Evolutionary conservation across 371 early-diverging fungal species (phyloP), one percentile per base, ranked within the genome.

Genomic region (Syncephalastrum racemosum): DNA sequence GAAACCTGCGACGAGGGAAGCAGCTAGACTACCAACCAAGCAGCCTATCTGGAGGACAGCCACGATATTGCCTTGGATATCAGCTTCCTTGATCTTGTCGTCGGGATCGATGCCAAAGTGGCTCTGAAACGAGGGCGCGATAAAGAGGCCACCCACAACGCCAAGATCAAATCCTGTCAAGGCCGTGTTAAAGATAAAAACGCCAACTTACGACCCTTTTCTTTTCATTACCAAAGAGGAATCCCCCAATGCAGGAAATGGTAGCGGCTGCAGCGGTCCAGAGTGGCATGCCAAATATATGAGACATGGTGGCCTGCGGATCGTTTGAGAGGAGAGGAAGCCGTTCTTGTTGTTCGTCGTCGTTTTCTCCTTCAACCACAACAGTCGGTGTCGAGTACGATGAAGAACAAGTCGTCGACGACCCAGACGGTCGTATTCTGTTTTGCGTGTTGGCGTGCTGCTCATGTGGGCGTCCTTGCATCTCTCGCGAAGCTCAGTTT

Each of bases 101-200:
- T 55, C 66, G 24, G 72, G 66, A 23, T 69, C 69, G 18, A 72
- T 72, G 16, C 56, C 63, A 53, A 72, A 72, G 36, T 72, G 62
- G 2, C 58, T 46, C 54, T 69, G 70, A 40, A 72, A 72, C 2
- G 70, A 66, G n/a, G 70, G 64, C 5, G 67, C 64, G 12, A 70
- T 64, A 4, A 70, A 42, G 14, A 70, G 54, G 14, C 65, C 65
- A n/a, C 67, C 70, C 1, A 70, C 67, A 1, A 70, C 70, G 19
- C 70, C 70, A 43, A 67, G 45, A 22, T 70, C 70, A 24, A 63
- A 70, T 4, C 70, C 70, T 69, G 46, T 15, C 10, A 24, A 13
- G n/a, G 48, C 0, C 31, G 16, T 27, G 18, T 14, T 13, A 16
- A 14, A 16, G n/a, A n/a, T n/a, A n/a, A 18, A 46, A 5, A 18